Evolutionary conservation across 306 rosid genomes (phyloP), one percentile per base, ranked within the genome.

Genomic region (Canavalia gladiata): DNA sequence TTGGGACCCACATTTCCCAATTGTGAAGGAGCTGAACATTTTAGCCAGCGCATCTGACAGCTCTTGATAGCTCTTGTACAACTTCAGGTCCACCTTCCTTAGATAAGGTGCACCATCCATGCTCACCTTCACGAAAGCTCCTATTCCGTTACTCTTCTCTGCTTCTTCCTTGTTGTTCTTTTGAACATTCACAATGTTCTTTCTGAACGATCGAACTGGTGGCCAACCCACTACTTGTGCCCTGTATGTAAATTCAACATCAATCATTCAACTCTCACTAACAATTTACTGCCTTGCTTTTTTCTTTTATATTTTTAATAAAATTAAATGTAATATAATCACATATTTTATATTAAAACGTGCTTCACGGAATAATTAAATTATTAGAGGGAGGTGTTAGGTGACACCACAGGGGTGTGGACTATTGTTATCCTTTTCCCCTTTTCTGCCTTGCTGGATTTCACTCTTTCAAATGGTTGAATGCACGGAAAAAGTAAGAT

Each of bases 211-310:
- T 79, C 98, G 66, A 6, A 94, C 97, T 0, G 98, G 98, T 65
- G 98, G 98, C 98, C 98, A 94, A 8, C 98, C 98, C 76, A 94
- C 98, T 3, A 90, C 98, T 79, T 92, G 98, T 72, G 97, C 87
- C 82, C 98, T 94, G 80, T 68, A 49, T n/a, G 80, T 68, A 49
- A n/a, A 84, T 68, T 54, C 70, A 82, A 59, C 39, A 18, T 63
- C 31, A 55, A 58, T 49, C 0, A 49, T 46, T 46, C 51, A 46
- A 46, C 0, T 46, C 51, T 18, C 1, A 37, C 4, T 4, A 37
- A 37, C 4, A 37, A 37, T 37, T 4, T 4, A 37, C 4, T 4
- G 4, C 4, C 41, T 37, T 37, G 4, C 3, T 37, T 37, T 2
- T 37, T 37, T 4, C 4, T 37, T 37, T 37, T 37, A 37, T 2